Evolutionary conservation across 257 asterid species (phyloP).

Genomic region (Scutellaria galericulata): DNA sequence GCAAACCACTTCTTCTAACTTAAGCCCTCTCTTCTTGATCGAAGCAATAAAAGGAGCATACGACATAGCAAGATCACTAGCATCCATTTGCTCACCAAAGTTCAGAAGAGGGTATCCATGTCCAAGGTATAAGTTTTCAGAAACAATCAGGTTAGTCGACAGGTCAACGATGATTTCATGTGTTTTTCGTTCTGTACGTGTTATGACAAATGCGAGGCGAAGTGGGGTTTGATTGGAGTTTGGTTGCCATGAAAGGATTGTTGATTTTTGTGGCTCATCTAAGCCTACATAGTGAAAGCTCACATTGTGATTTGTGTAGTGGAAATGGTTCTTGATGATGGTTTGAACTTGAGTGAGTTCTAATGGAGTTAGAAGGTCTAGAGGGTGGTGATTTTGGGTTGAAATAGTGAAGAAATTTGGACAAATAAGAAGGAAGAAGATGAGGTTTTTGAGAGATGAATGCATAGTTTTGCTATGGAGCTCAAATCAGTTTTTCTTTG

Average conservation of each 20-base stretch:
- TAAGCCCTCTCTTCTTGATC: slow-evolving; percentile 58
- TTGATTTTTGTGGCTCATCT: slow-evolving; percentile 62
- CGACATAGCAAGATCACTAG: slow-evolving; percentile 42
- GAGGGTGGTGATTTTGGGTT: slow-evolving; percentile 46
- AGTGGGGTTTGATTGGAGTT: slow-evolving; percentile 20
- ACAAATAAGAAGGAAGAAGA: slow-evolving; percentile 24
- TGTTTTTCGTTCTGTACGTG: slow-evolving; percentile 40
- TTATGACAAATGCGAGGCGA: slow-evolving; percentile 57
- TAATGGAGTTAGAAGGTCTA: slow-evolving; percentile 57
- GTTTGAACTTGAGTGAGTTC: slow-evolving; percentile 57
- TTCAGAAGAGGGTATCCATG: slow-evolving; percentile 60
- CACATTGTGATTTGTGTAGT: slow-evolving; percentile 32
- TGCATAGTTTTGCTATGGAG: background rate
- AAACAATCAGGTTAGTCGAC: slow-evolving; percentile 35
- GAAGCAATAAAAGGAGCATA: slow-evolving; percentile 59
- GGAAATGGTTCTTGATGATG: slow-evolving; percentile 37
- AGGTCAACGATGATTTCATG: slow-evolving; percentile 59
- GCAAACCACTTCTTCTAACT: slow-evolving; percentile 61
- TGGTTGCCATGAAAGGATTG: slow-evolving; percentile 39
- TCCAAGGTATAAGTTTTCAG: slow-evolving; percentile 47
- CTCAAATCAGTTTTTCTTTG: background rate
- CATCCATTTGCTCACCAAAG: slow-evolving; percentile 46
- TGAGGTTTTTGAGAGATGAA: background rate
- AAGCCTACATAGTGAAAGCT: slow-evolving; percentile 72
- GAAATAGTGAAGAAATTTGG: slow-evolving; percentile 21